A percentile compares a stretch with the other conserved stretches of the same genome.
These are phyloP conservation scores for Elongisporangium anandrum DNA, from an alignment of 352 stramenopile species.

Conservation along the genomic window DNA sequence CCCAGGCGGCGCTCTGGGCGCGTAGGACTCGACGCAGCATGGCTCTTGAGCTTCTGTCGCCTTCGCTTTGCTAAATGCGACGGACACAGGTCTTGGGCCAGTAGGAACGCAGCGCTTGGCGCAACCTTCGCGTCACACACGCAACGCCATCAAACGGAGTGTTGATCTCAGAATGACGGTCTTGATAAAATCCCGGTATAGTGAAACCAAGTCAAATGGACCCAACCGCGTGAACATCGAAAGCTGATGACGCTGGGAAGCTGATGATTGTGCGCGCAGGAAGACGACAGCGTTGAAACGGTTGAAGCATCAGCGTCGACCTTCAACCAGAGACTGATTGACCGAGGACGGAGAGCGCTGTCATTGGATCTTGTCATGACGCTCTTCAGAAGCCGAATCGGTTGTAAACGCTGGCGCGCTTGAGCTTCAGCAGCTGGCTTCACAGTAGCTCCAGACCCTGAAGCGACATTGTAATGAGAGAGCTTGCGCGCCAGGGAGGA, in stretches of 20 bases:
- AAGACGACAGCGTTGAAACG: too few relatives aligned
- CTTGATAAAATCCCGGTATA: background rate
- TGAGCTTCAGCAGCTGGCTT: too few relatives aligned
- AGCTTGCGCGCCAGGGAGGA: too few relatives aligned
- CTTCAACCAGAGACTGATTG: too few relatives aligned
- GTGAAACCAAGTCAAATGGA: background rate
- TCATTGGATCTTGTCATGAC: too few relatives aligned
- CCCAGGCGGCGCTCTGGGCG: background rate
- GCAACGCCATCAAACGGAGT: background rate
- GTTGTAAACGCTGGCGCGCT: too few relatives aligned
- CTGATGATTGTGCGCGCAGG: too few relatives aligned
- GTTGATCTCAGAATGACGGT: background rate
- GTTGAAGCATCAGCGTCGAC: too few relatives aligned
- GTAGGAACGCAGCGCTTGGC: background rate
- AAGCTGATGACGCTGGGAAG: background rate
- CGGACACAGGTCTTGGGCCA: background rate
- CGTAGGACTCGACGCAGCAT: constrained; percentile 12
- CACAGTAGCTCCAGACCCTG: too few relatives aligned
- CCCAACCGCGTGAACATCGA: background rate
- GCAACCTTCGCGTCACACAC: background rate
- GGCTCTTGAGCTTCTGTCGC: background rate
- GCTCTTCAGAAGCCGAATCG: too few relatives aligned
- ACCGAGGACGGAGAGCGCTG: too few relatives aligned
- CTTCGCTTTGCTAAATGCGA: background rate
- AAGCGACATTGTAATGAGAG: too few relatives aligned